Conservation (phyloP, 768 basidiomycete genomes). For the Tricholoma sp. region DNA sequence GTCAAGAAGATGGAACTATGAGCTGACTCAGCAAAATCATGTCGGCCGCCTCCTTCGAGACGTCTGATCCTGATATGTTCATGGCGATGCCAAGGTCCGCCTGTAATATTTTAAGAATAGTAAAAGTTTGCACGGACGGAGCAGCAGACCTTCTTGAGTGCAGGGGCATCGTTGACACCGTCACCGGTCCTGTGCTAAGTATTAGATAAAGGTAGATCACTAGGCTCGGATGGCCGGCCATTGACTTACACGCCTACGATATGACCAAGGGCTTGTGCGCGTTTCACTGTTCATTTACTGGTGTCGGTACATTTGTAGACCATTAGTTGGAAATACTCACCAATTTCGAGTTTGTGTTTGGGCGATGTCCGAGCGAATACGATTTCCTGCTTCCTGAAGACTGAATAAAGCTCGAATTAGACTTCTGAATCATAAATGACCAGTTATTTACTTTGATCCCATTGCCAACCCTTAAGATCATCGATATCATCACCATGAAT, state of each 20-base stretch:
- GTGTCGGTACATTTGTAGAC: background rate
- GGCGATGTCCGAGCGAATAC: conserved; percentile 71
- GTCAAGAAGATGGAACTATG: background rate
- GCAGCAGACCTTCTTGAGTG: conserved; percentile 49
- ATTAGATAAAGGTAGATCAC: background rate
- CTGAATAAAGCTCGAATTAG: conserved; percentile 24
- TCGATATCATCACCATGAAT: conserved; percentile 69
- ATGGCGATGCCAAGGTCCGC: conserved; percentile 72
- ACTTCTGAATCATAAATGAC: background rate
- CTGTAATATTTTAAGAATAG: conserved; percentile 16
- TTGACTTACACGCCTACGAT: conserved; percentile 63
- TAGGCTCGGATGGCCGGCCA: background rate
- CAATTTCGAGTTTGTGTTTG: conserved; percentile 70
- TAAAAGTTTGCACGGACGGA: background rate
- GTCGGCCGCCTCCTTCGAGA: conserved; percentile 70
- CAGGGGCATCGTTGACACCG: conserved; percentile 69
- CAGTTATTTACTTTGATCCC: conserved; percentile 56
- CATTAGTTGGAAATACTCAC: conserved; percentile 25
- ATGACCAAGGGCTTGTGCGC: conserved; percentile 64
- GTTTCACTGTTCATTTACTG: conserved; percentile 46
- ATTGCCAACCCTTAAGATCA: conserved; percentile 62
- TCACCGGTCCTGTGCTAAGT: conserved; percentile 49
- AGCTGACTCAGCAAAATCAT: conserved; percentile 62
- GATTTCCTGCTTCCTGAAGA: conserved; percentile 64
- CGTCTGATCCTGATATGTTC: conserved; percentile 71